Conservation (phyloP, 73 alveolate genomes). For the Uronychia setigera region DNA sequence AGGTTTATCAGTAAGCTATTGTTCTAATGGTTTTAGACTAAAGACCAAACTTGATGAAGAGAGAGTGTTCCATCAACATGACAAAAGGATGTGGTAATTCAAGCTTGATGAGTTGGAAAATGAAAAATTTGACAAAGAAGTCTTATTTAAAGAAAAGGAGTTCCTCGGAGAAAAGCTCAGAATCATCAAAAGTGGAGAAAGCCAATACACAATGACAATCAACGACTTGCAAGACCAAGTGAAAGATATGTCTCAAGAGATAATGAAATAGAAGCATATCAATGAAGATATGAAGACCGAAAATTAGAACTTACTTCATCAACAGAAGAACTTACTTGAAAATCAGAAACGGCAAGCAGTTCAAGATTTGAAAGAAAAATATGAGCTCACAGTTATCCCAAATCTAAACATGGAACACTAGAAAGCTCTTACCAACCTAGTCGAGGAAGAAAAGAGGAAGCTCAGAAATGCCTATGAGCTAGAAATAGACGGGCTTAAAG, state of each 20-base stretch:
- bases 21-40: background rate
- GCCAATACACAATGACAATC: too few species aligned
- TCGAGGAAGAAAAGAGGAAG: background rate
- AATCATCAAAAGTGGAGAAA: background rate
- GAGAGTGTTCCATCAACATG: background rate
- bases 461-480: background rate
- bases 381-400: background rate
- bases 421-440: background rate
- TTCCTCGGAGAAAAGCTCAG: background rate
- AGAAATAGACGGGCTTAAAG: background rate
- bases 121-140: background rate
- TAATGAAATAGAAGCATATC: too few species aligned
- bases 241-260: too few species aligned
- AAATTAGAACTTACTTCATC: too few species aligned
- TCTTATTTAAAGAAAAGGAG: background rate
- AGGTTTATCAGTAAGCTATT: background rate
- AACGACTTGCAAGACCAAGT: too few species aligned
- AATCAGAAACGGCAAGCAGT: too few species aligned
- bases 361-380: too few species aligned
- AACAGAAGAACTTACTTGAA: too few species aligned
- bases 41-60: background rate
- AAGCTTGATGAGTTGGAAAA: background rate
- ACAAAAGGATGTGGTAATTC: background rate
- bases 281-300: too few species aligned
- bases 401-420: background rate